phyloP scores from a whole-genome alignment of 2,329 filamentous ascomycete species.

The Botryotinia calthae region DNA sequence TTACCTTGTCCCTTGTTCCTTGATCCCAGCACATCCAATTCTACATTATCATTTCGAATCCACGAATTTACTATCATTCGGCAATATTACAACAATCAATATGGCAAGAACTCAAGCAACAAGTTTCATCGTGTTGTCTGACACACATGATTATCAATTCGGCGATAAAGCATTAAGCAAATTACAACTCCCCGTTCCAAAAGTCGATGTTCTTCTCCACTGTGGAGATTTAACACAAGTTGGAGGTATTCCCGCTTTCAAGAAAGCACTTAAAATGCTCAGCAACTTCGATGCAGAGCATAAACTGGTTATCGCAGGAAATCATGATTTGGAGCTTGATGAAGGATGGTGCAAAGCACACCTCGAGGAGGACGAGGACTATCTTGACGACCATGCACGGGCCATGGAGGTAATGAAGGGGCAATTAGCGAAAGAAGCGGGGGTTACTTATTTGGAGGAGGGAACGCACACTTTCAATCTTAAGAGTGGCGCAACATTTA shows the following conservation, averaged over 20 bases:
- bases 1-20: too few species aligned
- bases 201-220: conserved; percentile 40
- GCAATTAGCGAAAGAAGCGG: conserved; percentile 28
- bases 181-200: conserved; percentile 33
- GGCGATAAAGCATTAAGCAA: conserved; percentile 24
- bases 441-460: conserved; percentile 38
- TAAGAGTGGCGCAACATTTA: conserved; percentile 35
- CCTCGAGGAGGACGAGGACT: conserved; percentile 19
- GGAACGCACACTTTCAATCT: conserved; percentile 37
- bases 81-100: too few species aligned
- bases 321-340: conserved; percentile 57
- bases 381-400: conserved; percentile 22
- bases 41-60: not conserved
- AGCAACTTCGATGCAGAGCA: conserved; percentile 48
- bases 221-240: conserved; percentile 41
- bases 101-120: conserved; percentile 24
- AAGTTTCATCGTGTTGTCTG: conserved; percentile 34
- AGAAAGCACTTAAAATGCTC: conserved; percentile 29
- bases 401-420: conserved; percentile 33
- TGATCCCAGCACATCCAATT: not conserved
- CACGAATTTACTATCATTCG: too few species aligned
- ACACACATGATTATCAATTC: conserved; percentile 34
- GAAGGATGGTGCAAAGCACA: conserved; percentile 47
- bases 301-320: conserved; percentile 62
- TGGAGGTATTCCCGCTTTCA: conserved; percentile 31